Conservation (phyloP, 2,329 filamentous ascomycete genomes). For the Xylaria sp. region DNA sequence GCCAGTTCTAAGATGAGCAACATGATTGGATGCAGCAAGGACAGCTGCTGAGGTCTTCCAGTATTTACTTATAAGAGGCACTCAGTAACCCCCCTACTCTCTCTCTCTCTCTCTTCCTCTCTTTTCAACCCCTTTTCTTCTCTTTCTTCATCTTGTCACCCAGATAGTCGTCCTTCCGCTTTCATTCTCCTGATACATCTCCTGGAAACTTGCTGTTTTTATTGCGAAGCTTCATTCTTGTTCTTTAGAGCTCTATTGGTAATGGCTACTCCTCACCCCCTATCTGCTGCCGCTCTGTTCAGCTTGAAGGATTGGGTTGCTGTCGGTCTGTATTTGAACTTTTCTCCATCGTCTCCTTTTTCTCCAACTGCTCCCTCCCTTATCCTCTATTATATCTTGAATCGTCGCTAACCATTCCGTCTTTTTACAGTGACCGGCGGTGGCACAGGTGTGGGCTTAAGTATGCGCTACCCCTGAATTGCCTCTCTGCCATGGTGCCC, state of each 20-base stretch:
- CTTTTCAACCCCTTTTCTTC: conserved; percentile 21
- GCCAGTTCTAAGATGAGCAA: neutral
- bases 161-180: neutral
- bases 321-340: conserved; percentile 42
- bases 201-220: neutral
- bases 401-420: conserved; percentile 13
- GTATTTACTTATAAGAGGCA: conserved; percentile 26
- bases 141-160: neutral
- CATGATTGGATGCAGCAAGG: conserved; percentile 20
- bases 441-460: conserved; percentile 47
- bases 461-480: conserved; percentile 37
- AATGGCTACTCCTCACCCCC: conserved; percentile 47
- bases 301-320: conserved; percentile 44
- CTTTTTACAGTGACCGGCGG: conserved; percentile 44
- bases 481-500: neutral
- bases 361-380: conserved; percentile 1
- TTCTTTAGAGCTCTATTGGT: conserved; percentile 1
- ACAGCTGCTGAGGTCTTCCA: neutral
- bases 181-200: neutral
- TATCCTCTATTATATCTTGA: neutral
- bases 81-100: neutral
- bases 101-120: neutral
- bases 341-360: conserved; percentile 22
- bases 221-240: neutral
- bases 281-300: conserved; percentile 46